These are phyloP conservation scores for Paragyromitra xinjiangensis DNA, from an alignment of 495 filamentous ascomycete species.

Conservation along the genomic window DNA sequence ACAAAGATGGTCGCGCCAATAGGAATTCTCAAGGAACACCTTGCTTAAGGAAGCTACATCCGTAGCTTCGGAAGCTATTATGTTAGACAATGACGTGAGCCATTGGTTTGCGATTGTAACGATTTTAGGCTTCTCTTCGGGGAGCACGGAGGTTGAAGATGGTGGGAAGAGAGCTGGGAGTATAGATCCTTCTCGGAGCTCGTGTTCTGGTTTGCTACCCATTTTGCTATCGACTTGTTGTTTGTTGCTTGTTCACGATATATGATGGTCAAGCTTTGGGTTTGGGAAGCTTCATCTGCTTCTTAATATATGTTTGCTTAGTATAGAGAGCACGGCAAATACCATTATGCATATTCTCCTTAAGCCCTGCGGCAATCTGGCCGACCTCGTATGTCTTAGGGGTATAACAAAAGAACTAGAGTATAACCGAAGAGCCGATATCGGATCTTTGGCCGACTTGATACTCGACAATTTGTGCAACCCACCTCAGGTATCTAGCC, in stretches of 20 bases:
- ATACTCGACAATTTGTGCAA: not conserved
- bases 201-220: not conserved
- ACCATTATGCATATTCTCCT: not conserved
- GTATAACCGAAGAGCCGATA: not conserved
- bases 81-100: slow-evolving; percentile 11
- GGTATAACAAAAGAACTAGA: not conserved
- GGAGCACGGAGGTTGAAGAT: slow-evolving; percentile 16
- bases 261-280: not conserved
- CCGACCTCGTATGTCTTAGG: not conserved
- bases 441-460: not conserved
- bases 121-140: slow-evolving; percentile 6
- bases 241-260: not conserved
- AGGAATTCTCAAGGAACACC: slow-evolving; percentile 67
- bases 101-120: slow-evolving; percentile 32
- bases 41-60: not conserved
- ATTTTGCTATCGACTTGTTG: slow-evolving; percentile 4
- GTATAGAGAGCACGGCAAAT: not conserved
- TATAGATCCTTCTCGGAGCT: slow-evolving; percentile 28
- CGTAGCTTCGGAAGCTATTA: slow-evolving; percentile 25
- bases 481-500: not conserved
- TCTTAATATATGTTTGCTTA: not conserved
- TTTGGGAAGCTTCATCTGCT: not conserved
- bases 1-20: slow-evolving; percentile 72
- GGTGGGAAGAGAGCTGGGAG: slow-evolving; percentile 28
- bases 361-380: not conserved